Base-by-base conservation (phyloP, 2,329 filamentous ascomycete species). In the Fusarium sp. region DNA sequence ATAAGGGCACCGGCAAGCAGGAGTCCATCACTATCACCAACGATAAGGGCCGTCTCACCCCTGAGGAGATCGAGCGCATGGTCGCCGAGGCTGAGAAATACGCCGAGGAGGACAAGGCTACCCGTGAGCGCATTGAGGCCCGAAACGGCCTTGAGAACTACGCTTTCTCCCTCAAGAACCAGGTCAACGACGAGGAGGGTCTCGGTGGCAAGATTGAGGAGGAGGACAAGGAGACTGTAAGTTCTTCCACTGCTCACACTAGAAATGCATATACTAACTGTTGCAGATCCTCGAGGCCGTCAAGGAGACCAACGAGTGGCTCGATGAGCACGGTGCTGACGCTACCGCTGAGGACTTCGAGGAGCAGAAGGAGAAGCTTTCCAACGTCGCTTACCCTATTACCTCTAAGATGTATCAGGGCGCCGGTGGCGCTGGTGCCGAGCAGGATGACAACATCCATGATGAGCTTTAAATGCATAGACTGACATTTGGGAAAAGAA, bases 321-420 rank as follows among this genome's bases (percentile, higher is more conserved):
- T 99, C 68, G 95, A 98, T 78, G 94, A 97, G 90, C 97, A 98
- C 86, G 93, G 90, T 76, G 91, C 92, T 76, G 92, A 92, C 58
- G 96, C 96, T 74, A 90, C 88, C 77, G 89, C 94, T 68, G 95
- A 98, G 87, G 96, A 98, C 88, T 98, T 98, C 79, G 95, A 98
- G 85, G 96, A 99, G 91, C 95, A 98, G 89, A 97, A 97, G 89
- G 95, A 99, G 93, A 98, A 98, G 90, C 90, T 99, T 77, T 97
- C 93, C 79, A 93, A 93, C 84, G 93, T 98, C 75, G 96, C 96
- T 61, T 98, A 98, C 88, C 96, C 96, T 77, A 99, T 99, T 86
- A 99, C 96, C 79, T 97, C 94, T 88, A 99, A 99, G 91, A 90
- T 98, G 80, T 98, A 98, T 88, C 84, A 87, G 78, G 87, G 88